Evolutionary conservation across 2,329 filamentous ascomycete genomes (phyloP).

Genomic region (Elsinoe necatrix): DNA sequence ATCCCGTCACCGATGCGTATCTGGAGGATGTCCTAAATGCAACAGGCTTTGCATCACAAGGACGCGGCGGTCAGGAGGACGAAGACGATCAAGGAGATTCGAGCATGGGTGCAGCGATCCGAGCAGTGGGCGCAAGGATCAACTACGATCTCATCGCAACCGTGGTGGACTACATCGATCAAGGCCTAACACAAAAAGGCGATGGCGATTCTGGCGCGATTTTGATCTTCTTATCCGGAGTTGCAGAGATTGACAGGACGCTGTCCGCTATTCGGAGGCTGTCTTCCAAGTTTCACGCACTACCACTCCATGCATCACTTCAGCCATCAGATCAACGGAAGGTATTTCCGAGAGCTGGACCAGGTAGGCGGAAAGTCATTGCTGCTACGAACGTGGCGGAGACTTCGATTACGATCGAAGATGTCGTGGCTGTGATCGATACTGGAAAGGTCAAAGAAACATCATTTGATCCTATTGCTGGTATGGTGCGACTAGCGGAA

Average conservation of each 20-base stretch:
- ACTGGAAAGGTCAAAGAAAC: slow-evolving; percentile 95
- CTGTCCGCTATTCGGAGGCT: slow-evolving; percentile 59
- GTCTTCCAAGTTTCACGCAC: slow-evolving; percentile 56
- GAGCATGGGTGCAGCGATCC: slow-evolving; percentile 34
- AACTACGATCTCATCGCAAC: slow-evolving; percentile 83
- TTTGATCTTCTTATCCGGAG: slow-evolving; percentile 89
- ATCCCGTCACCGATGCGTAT: slow-evolving; percentile 82
- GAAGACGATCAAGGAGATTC: slow-evolving; percentile 37
- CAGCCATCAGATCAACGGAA: slow-evolving; percentile 79
- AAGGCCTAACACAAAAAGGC: slow-evolving; percentile 48
- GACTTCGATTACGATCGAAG: slow-evolving; percentile 96
- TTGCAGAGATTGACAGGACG: slow-evolving; percentile 80
- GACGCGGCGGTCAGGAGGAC: slow-evolving; percentile 32
- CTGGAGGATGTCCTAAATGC: slow-evolving; percentile 77
- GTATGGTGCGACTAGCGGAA: slow-evolving; percentile 90
- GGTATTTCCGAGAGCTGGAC: slow-evolving; percentile 70
- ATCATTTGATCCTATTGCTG: slow-evolving; percentile 81
- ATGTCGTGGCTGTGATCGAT: slow-evolving; percentile 93
- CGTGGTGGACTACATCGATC: slow-evolving; percentile 73
- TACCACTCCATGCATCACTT: slow-evolving; percentile 87
- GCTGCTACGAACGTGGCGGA: slow-evolving; percentile 96
- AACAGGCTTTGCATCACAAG: slow-evolving; percentile 52
- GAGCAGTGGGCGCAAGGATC: slow-evolving; percentile 60
- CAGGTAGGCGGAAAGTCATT: slow-evolving; percentile 81
- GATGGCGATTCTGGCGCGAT: slow-evolving; percentile 68